Evolutionary conservation across 164 flowering plant genomes (phyloP), one percentile per base, ranked within the genome.

Genomic region (Nymphaea thermarum): DNA sequence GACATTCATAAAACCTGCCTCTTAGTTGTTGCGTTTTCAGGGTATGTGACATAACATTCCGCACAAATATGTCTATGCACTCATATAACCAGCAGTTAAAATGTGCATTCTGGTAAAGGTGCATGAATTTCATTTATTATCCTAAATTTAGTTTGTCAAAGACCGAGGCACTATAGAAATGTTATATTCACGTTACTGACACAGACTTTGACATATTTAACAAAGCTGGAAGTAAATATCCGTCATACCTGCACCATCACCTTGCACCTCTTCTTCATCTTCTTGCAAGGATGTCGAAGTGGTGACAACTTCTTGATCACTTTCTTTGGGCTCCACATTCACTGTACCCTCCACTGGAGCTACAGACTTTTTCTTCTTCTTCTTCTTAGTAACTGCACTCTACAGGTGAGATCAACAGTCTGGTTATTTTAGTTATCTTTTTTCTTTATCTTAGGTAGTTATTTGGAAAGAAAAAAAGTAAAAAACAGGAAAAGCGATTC

Each of bases 211-310:
- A 25, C 36, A 25, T 25, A 1, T 25, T 25, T 25, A 25, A 25
- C 36, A 25, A 25, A 1, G 36, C 36, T 62, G 36, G 4, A 44
- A 70, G 62, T 12, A 14, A 60, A 60, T 43, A 63, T 42, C 10
- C 42, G 25, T 14, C 43, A 74, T 10, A 44, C 44, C 67, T 65
- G 74, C 17, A 65, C 64, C 76, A 68, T 71, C 77, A 55, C 62
- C 75, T 70, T 73, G 67, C 44, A 43, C 71, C 36, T 70, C 73
- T 64, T 70, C 75, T 18, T 74, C 78, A 11, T 80, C 78, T 25
- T 77, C 65, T 11, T 60, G 65, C 44, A 63, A 4, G 43, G 61
- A 44, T 57, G 72, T 53, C 5, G 68, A 55, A 67, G 17, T 43
- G 4, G 68, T 62, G n/a, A 16, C 25, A 65, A 60, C 70, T 43